A percentile compares a stretch with the other conserved stretches of the same genome.
Conservation (phyloP, 495 filamentous ascomycete species). For the Hypoxylon rickii region DNA sequence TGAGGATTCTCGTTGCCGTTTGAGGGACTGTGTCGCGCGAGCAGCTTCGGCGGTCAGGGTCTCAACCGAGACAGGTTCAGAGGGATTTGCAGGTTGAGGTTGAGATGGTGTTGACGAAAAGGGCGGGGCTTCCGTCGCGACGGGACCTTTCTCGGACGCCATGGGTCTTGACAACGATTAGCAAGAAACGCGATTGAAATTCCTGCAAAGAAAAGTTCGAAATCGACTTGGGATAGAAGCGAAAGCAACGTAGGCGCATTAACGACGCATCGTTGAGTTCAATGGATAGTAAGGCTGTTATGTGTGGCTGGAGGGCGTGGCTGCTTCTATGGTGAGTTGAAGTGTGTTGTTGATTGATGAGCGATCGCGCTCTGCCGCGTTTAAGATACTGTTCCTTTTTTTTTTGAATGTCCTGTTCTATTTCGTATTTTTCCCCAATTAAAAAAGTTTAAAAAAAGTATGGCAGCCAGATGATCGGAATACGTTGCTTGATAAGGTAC, state of each 20-base stretch:
- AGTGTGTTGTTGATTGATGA: constrained; percentile 40
- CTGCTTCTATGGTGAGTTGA: constrained; percentile 36
- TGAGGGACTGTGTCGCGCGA: constrained; percentile 48
- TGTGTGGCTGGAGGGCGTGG: constrained; percentile 59
- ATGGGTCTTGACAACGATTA: constrained; percentile 37
- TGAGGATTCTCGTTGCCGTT: constrained; percentile 54
- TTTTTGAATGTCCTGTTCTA: neutral
- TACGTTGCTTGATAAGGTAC: neutral
- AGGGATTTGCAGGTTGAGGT: constrained; percentile 29
- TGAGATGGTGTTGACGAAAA: constrained; percentile 42
- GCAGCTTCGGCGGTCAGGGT: constrained; percentile 41
- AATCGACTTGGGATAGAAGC: constrained; percentile 24
- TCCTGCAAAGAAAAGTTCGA: constrained; percentile 27
- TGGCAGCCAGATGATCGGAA: neutral
- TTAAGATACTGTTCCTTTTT: constrained; percentile 10
- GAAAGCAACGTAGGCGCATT: constrained; percentile 40
- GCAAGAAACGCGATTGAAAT: constrained; percentile 23
- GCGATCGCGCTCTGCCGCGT: constrained; percentile 33
- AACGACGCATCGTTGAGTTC: constrained; percentile 47
- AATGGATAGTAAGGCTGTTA: constrained; percentile 42
- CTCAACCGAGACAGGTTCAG: constrained; percentile 37
- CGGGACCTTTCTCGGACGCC: constrained; percentile 51
- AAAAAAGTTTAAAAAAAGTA: constrained; percentile 7
- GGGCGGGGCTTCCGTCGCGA: constrained; percentile 51
- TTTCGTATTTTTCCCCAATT: constrained; percentile 7